Evolutionary conservation across 1,284 basidiomycete genomes (phyloP), one percentile per base, ranked within the genome.

Genomic region (Thecaphora thlaspeos): DNA sequence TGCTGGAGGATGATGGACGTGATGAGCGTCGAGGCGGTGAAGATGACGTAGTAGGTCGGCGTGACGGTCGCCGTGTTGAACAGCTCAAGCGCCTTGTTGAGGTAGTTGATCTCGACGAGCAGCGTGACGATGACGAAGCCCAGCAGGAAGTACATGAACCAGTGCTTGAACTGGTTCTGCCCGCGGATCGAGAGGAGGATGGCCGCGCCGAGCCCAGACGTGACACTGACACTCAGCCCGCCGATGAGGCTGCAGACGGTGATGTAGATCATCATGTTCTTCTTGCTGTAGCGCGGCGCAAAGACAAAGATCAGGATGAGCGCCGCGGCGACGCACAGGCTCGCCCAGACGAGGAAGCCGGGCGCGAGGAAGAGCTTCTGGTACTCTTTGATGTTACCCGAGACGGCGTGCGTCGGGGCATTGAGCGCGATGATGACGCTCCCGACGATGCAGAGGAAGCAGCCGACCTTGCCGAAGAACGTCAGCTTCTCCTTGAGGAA

Each of bases 61-160:
- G 89, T 91, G 55, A 39, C 80, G 83, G 75, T 74, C 84, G 87
- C 87, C 51, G 89, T 90, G 79, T 96, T 96, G 83, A 93, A 97
- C 40, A 96, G 81, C 69, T 93, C 94, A 56, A 98, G 86, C 19
- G 94, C 94, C 73, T 93, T 89, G 81, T 97, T 98, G 63, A 97
- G 84, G 80, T 92, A 97, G 80, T 90, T 94, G 76, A 97, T 90
- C 79, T 96, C 91, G 55, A 88, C 87, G 47, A 93, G 87, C 86
- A 78, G 41, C 0, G 94, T 97, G 40, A 90, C 81, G 42, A 87
- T 81, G 43, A 95, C 88, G 75, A 96, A 96, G 32, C 82, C 86
- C 48, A 93, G 80, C 46, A 95, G 80, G 40, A 80, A 78, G 67
- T 79, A 80, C 44, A 75, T 75, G 67, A 79, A 79, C 74, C 69